Percentiles rank a stretch among this genome's conserved stretches.
Evolutionary conservation across 2,329 filamentous ascomycete genomes (phyloP).

Genomic region (Claviceps purpurea): DNA sequence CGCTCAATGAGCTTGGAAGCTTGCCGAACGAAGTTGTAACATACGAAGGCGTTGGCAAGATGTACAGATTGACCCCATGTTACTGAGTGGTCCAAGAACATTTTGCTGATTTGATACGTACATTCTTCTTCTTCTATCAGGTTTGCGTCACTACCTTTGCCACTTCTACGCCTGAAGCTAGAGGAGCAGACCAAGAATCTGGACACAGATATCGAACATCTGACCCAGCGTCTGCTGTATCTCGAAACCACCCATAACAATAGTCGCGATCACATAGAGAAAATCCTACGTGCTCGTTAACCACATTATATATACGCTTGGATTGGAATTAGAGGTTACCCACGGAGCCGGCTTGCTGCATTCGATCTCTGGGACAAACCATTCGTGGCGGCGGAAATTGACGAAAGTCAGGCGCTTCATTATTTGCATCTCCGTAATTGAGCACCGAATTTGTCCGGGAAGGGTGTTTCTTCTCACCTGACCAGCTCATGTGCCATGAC

Average conservation of each 20-base stretch:
- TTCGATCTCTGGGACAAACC: too few relatives aligned
- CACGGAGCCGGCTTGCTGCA: too few relatives aligned
- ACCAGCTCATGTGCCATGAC: too few relatives aligned
- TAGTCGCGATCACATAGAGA: conserved; percentile 78
- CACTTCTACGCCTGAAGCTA: conserved; percentile 63
- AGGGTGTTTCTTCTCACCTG: too few relatives aligned
- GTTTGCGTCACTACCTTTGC: conserved; percentile 72
- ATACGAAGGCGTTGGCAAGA: conserved; percentile 95
- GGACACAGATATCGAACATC: conserved; percentile 62
- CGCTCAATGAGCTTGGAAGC: conserved; percentile 66
- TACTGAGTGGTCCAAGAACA: neutral
- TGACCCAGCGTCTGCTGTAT: conserved; percentile 84
- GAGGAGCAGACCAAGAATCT: conserved; percentile 60
- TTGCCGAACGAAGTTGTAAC: conserved; percentile 65
- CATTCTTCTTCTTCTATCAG: conserved; percentile 29
- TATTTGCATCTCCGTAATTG: too few relatives aligned
- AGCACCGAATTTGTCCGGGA: too few relatives aligned
- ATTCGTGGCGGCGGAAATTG: too few relatives aligned
- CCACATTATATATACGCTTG: too few relatives aligned
- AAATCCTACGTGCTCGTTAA: conserved; percentile 54
- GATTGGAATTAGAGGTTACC: too few relatives aligned
- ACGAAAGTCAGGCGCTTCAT: too few relatives aligned
- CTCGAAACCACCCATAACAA: conserved; percentile 93
- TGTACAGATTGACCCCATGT: conserved; percentile 44
- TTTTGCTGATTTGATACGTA: neutral